A percentile compares a stretch with the other conserved stretches of the same genome.
Conservation (phyloP, 179 eudicot species). For the Spergularia azorica region DNA sequence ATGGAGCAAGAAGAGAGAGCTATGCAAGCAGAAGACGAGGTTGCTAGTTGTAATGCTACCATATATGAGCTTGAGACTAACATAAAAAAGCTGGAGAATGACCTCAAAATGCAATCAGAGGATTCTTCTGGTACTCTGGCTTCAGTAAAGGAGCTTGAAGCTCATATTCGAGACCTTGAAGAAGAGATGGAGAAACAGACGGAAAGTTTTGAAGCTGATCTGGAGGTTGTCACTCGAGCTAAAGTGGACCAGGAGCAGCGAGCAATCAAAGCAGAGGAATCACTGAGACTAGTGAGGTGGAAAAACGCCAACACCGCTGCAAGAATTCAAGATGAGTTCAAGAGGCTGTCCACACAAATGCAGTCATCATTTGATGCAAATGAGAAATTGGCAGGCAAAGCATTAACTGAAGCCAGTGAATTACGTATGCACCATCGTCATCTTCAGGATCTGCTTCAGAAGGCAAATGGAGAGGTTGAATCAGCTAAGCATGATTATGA, state of each 20-base stretch:
- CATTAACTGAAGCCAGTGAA: slow-evolving; percentile 72
- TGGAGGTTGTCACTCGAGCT: slow-evolving; percentile 60
- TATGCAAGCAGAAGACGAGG: slow-evolving; percentile 56
- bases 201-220: slow-evolving; percentile 75
- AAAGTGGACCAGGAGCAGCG: slow-evolving; percentile 89
- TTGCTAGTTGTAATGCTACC: slow-evolving; percentile 23
- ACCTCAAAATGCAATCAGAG: slow-evolving; percentile 51
- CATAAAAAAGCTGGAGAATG: slow-evolving; percentile 59
- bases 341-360: slow-evolving; percentile 69
- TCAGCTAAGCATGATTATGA: slow-evolving; percentile 53
- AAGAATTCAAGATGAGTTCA: slow-evolving; percentile 81
- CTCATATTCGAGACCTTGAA: slow-evolving; percentile 53
- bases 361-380: slow-evolving; percentile 73
- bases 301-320: slow-evolving; percentile 77
- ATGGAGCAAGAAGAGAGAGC: slow-evolving; percentile 74
- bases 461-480: slow-evolving; percentile 56
- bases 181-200: slow-evolving; percentile 73
- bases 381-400: slow-evolving; percentile 70
- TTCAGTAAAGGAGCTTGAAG: slow-evolving; percentile 57
- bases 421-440: slow-evolving; percentile 54
- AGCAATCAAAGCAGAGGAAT: slow-evolving; percentile 84
- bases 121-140: slow-evolving; percentile 51
- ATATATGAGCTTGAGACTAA: slow-evolving; percentile 53
- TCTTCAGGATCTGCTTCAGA: slow-evolving; percentile 59
- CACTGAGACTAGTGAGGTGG: slow-evolving; percentile 59